These are phyloP conservation scores for Cynanchum wilfordii DNA, from an alignment of 257 asterid species.

Conservation along the genomic window DNA sequence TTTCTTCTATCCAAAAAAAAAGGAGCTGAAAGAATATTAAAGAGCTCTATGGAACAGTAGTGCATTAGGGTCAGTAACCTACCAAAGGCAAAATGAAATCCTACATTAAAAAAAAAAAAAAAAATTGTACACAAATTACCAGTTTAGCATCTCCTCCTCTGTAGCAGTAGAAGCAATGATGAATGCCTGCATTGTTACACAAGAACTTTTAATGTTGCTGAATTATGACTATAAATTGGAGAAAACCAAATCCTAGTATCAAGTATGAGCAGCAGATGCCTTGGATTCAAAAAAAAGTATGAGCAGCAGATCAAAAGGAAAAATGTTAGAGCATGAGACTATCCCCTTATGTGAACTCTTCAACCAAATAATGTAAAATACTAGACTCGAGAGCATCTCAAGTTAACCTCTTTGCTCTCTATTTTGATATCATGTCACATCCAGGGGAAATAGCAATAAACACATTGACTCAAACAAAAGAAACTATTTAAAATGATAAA, in stretches of 20 bases:
- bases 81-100: neutral
- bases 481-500: neutral
- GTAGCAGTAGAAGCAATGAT: constrained; percentile 98
- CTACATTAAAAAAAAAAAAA: neutral
- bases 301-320: neutral
- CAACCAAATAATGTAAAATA: neutral
- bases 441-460: neutral
- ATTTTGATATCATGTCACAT: neutral
- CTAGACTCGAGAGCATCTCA: neutral
- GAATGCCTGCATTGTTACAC: constrained; percentile 62
- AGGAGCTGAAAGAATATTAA: neutral
- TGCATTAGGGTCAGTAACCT: neutral
- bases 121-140: constrained; percentile 39
- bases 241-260: neutral
- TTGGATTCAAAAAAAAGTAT: no score
- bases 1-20: neutral
- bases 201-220: neutral
- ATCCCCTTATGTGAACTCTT: neutral
- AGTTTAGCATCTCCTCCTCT: constrained; percentile 88
- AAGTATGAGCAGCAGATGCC: neutral
- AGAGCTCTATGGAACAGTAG: neutral
- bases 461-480: neutral
- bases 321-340: neutral
- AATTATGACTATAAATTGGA: neutral
- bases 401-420: neutral